These are phyloP conservation scores for Ambrosiella beaveri DNA, from an alignment of 2,329 filamentous ascomycete genomes.

Conservation along the genomic window DNA sequence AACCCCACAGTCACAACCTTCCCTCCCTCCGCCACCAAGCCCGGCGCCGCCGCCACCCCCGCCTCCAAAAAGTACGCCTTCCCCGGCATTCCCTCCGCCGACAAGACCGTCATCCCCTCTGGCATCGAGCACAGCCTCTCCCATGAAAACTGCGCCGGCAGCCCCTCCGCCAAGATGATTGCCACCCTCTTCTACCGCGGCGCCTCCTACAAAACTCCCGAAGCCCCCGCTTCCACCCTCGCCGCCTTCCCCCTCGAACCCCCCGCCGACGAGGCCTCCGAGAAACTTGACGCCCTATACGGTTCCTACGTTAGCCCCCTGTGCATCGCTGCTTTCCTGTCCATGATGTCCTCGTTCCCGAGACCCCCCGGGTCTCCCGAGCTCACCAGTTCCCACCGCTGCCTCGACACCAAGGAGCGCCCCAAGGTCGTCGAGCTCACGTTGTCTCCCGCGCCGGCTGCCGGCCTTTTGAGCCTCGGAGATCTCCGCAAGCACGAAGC, in stretches of 20 bases:
- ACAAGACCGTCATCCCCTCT: constrained; percentile 43
- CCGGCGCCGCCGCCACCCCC: constrained; percentile 19
- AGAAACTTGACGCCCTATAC: constrained; percentile 47
- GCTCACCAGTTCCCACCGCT: constrained; percentile 44
- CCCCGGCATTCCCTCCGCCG: constrained; percentile 42
- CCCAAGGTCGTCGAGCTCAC: constrained; percentile 50
- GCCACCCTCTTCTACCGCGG: constrained; percentile 48
- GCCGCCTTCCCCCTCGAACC: constrained; percentile 44
- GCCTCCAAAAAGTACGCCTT: constrained; percentile 24
- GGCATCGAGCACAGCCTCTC: constrained; percentile 45
- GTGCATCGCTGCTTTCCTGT: constrained; percentile 48
- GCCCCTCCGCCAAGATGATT: constrained; percentile 33
- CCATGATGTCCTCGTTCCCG: constrained; percentile 47
- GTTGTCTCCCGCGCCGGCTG: constrained; percentile 41
- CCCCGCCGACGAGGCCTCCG: constrained; percentile 32
- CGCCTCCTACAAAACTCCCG: constrained; percentile 17
- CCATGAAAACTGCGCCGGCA: constrained; percentile 42
- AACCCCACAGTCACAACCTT: constrained; percentile 12
- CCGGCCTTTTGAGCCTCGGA: constrained; percentile 45
- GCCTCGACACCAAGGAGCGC: constrained; percentile 41
- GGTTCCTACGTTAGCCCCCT: constrained; percentile 48
- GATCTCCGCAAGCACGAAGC: constrained; percentile 66
- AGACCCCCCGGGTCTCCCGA: constrained; percentile 33
- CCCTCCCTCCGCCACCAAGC: constrained; percentile 20
- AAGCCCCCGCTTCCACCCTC: constrained; percentile 38